Conservation (phyloP, 108 stramenopile genomes). For the Mediolabrus comicus region DNA sequence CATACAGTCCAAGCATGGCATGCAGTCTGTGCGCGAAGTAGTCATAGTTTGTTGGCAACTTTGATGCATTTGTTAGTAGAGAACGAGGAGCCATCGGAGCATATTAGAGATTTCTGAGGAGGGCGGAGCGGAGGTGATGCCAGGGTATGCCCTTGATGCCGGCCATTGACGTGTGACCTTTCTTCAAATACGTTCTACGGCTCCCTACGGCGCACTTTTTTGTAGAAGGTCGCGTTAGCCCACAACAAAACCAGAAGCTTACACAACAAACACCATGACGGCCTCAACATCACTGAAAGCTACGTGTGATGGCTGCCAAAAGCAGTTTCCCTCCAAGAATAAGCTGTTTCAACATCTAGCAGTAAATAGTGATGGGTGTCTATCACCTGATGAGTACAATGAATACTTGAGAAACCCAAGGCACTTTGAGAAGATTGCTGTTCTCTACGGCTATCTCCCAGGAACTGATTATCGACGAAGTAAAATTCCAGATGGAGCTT, state of each 20-base stretch:
- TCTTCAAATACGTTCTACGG: too few relatives aligned
- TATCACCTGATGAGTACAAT: constrained; percentile 52
- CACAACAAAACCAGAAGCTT: too few relatives aligned
- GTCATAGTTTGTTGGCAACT: not conserved
- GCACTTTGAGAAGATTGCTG: constrained; percentile 56
- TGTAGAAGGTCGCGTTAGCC: too few relatives aligned
- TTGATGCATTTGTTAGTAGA: not conserved
- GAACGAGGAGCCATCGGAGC: not conserved
- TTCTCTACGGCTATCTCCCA: constrained; percentile 76
- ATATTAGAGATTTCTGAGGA: too few relatives aligned
- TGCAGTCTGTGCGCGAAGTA: constrained; percentile 14
- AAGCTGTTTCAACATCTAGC: constrained; percentile 71
- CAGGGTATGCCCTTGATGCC: too few relatives aligned
- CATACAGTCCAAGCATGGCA: constrained; percentile 6
- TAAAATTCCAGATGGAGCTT: not conserved
- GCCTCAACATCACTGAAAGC: not conserved
- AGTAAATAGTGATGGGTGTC: constrained; percentile 60
- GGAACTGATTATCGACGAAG: constrained; percentile 25
- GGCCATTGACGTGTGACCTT: too few relatives aligned
- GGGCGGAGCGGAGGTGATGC: too few relatives aligned
- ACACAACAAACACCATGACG: too few relatives aligned
- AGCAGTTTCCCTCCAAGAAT: constrained; percentile 58
- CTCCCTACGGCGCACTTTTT: too few relatives aligned
- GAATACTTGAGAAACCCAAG: constrained; percentile 48
- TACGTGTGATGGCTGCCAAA: constrained; percentile 60